Evolutionary conservation across 2,329 filamentous ascomycete species (phyloP), one percentile per base, ranked within the genome.

Genomic region (Pestalotiopsis sp.): DNA sequence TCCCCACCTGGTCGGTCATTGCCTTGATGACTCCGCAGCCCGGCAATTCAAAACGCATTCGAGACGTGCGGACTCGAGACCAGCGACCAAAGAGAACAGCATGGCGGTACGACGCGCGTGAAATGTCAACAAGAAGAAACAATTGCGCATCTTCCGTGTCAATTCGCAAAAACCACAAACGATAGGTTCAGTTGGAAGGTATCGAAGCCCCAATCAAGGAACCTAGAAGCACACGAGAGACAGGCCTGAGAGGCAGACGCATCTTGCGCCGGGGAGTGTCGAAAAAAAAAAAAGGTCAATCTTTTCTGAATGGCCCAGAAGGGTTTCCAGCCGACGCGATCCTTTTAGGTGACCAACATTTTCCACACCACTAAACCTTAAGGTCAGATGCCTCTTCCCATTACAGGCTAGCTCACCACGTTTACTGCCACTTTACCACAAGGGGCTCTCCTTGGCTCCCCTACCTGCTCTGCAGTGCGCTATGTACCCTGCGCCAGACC

Each of bases 31-130:
- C n/a, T 40, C 22, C 26, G 22, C 60, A 56, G 56, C 58, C 44
- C 24, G 17, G 58, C 35, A 48, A 17, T 62, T 66, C 65, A 66
- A 66, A 66, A 66, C 65, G 20, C 56, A 52, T 62, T 66, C 65
- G 65, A 66, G 65, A 66, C 65, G 44, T 59, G 55, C n/a, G 35
- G 30, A 66, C 52, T 22, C 30, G 44, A 24, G 7, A 35, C 26
- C 44, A 17, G 55, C 64, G 9, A 55, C 26, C 20, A 59, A 30
- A 65, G 44, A 14, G 24, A 35, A 57, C 59, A 65, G 24, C 40
- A 38, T 13, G 17, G 30, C 52, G 17, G 52, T 30, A 48, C 55
- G 22, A 52, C 35, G 55, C 55, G 52, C 55, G 17, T 35, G 22
- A 3, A 20, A 17, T 55, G 24, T 63, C 20, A 35, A 30, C 60